Percentiles rank a stretch among this genome's conserved stretches.
Conservation (phyloP, 2,329 filamentous ascomycete genomes). For the Trichoderma gracile region DNA sequence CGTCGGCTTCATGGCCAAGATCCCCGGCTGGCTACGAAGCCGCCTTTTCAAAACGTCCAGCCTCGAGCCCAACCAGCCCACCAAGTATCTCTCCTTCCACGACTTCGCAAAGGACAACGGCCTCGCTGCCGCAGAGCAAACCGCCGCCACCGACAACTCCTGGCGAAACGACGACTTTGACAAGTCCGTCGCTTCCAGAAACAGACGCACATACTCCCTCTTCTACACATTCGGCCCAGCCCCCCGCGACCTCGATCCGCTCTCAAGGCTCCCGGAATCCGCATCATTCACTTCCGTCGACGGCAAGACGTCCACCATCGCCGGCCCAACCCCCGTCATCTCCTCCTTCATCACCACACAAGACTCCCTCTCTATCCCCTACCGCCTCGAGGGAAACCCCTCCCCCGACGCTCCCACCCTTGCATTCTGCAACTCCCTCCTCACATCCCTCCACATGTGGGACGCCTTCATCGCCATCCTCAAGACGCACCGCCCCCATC, state of each 20-base stretch:
- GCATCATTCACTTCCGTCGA: constrained; percentile 58
- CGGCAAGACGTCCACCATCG: constrained; percentile 55
- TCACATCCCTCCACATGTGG: constrained; percentile 80
- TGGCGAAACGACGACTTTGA: constrained; percentile 61
- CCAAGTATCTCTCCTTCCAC: constrained; percentile 65
- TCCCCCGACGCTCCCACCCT: constrained; percentile 69
- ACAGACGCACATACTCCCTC: constrained; percentile 64
- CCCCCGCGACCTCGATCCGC: constrained; percentile 64
- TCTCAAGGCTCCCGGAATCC: constrained; percentile 51
- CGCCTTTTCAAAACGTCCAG: constrained; percentile 68
- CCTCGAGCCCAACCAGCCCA: constrained; percentile 56
- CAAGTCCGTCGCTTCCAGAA: constrained; percentile 58
- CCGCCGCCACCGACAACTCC: constrained; percentile 62
- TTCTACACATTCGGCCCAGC: constrained; percentile 80
- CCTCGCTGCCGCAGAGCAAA: constrained; percentile 62
- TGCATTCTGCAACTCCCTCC: constrained; percentile 76
- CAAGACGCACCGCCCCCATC: constrained; percentile 58
- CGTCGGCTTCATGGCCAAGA: constrained; percentile 66
- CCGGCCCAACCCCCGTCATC: constrained; percentile 55
- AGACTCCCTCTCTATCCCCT: constrained; percentile 70
- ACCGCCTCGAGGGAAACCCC: constrained; percentile 71
- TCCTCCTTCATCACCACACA: constrained; percentile 66
- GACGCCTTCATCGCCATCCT: constrained; percentile 69
- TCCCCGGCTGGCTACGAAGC: constrained; percentile 77
- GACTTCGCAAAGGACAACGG: constrained; percentile 71